Conservation (phyloP, 805 yeast species). For the Yarrowia sp. region DNA sequence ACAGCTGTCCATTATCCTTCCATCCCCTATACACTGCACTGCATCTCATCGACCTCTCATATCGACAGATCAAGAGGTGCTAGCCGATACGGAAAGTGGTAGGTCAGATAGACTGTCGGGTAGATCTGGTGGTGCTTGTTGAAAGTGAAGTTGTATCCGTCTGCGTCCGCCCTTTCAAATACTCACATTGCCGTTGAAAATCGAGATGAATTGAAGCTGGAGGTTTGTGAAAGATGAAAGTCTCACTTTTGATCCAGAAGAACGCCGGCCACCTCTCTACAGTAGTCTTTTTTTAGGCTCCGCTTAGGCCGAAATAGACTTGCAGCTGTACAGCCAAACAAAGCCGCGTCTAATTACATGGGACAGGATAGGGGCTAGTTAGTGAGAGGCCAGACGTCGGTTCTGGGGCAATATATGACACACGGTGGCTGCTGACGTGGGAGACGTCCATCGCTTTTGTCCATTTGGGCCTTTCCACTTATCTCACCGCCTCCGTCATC, state of each 20-base stretch:
- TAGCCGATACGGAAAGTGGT: not conserved
- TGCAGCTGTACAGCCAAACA: constrained; percentile 32
- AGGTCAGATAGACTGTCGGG: no score
- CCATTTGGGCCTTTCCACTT: not conserved
- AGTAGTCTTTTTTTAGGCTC: constrained; percentile 14
- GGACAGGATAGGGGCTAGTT: constrained; percentile 25
- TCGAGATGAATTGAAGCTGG: constrained; percentile 27
- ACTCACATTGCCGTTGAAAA: constrained; percentile 31
- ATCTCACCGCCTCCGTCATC: not conserved
- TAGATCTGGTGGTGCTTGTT: no score
- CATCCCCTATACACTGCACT: not conserved
- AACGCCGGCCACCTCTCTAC: not conserved
- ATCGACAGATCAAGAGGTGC: constrained; percentile 11
- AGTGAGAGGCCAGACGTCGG: not conserved
- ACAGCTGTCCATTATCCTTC: no score
- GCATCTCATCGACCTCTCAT: not conserved
- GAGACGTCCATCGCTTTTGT: not conserved
- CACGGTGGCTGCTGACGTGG: not conserved
- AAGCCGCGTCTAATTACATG: constrained; percentile 26
- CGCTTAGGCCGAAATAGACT: constrained; percentile 10
- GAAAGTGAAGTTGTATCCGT: no score
- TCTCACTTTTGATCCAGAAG: constrained; percentile 8
- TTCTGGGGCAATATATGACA: not conserved
- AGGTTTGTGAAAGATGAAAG: constrained; percentile 18
- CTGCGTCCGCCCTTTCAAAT: not conserved